These are phyloP conservation scores for Penicillium soppii DNA, from an alignment of 495 filamentous ascomycete species.

Conservation along the genomic window DNA sequence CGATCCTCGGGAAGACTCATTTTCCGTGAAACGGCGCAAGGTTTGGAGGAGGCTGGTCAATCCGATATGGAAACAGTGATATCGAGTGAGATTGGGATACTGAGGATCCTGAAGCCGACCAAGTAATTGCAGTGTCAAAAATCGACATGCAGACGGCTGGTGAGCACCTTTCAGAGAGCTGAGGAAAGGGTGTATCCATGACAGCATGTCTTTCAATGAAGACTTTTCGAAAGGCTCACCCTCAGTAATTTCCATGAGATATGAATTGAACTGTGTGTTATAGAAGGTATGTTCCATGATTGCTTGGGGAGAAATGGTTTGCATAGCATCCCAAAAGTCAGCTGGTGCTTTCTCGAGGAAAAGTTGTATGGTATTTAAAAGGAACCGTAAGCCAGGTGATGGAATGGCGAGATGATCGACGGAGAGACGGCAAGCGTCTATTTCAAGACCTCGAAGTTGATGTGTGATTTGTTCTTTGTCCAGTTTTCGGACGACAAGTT, in stretches of 20 bases:
- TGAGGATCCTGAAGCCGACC: constrained; percentile 57
- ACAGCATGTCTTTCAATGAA: constrained; percentile 58
- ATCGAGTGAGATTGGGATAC: constrained; percentile 42
- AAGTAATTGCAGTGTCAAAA: constrained; percentile 67
- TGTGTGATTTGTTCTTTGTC: constrained; percentile 75
- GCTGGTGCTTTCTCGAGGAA: constrained; percentile 71
- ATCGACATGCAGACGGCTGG: constrained; percentile 69
- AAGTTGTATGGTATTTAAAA: constrained; percentile 62
- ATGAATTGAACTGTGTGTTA: constrained; percentile 62
- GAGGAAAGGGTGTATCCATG: constrained; percentile 75
- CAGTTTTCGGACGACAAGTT: constrained; percentile 65
- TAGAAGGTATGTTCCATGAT: constrained; percentile 76
- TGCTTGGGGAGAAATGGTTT: constrained; percentile 68
- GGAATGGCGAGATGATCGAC: constrained; percentile 70
- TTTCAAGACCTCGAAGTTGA: constrained; percentile 73
- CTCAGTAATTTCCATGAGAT: constrained; percentile 56
- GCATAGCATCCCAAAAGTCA: constrained; percentile 85
- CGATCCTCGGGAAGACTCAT: constrained; percentile 45
- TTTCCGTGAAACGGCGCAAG: constrained; percentile 51
- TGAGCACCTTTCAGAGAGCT: constrained; percentile 70
- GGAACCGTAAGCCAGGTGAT: constrained; percentile 56
- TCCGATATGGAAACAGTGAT: constrained; percentile 52
- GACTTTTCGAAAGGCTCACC: constrained; percentile 55
- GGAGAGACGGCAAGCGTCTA: constrained; percentile 72
- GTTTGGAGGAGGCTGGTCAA: constrained; percentile 50